Evolutionary conservation across 129 eudicot species (phyloP).

Genomic region (Escallonia herrerae): DNA sequence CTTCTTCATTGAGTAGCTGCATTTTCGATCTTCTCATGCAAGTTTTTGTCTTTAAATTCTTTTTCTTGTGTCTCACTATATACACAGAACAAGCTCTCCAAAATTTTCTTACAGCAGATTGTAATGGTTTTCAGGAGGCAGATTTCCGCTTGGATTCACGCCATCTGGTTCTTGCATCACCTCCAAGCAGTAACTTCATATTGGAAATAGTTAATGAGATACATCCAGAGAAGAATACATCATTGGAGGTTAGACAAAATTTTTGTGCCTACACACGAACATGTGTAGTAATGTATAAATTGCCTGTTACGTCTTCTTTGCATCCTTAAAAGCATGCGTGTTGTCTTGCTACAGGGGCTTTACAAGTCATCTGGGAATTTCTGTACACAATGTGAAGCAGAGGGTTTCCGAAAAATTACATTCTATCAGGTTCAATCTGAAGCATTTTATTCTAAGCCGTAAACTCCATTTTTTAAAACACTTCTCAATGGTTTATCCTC

Average conservation of each 20-base stretch:
- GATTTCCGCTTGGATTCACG: constrained; percentile 57
- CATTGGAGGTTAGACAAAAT: constrained; percentile 55
- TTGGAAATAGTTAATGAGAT: constrained; percentile 75
- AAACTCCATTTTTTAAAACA: too few relatives aligned
- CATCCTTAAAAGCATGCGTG: background rate
- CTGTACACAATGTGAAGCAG: constrained; percentile 99
- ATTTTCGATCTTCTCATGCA: background rate
- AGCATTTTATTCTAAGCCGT: too few relatives aligned
- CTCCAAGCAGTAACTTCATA: constrained; percentile 65
- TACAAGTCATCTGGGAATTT: constrained; percentile 95
- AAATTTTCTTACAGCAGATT: background rate
- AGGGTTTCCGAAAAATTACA: constrained; percentile 93
- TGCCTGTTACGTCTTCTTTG: background rate
- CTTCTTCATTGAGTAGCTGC: background rate
- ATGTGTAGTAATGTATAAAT: background rate
- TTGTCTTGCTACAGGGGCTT: constrained; percentile 60
- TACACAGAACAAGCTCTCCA: too few relatives aligned
- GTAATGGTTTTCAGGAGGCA: constrained; percentile 44
- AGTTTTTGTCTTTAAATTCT: background rate
- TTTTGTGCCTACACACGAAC: background rate
- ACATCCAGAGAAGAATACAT: constrained; percentile 73
- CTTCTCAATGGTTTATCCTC: background rate
- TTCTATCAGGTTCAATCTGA: constrained; percentile 65
- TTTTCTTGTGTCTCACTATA: background rate
- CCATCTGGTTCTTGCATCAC: constrained; percentile 57